Conservation (phyloP, 441 rosid genomes). For the Populus trichocarpa region DNA sequence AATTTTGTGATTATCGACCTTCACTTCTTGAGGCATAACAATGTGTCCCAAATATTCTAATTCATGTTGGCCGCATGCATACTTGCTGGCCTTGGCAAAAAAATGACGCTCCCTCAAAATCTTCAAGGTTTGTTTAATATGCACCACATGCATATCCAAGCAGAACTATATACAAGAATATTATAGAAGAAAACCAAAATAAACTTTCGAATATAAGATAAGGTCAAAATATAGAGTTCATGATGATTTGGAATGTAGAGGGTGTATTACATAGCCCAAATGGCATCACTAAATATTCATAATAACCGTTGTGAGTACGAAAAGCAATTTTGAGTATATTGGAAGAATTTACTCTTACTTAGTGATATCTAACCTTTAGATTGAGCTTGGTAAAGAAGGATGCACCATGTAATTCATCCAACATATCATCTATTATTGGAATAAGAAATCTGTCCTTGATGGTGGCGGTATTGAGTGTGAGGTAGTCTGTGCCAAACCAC, state of each 20-base stretch:
- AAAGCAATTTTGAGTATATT: not conserved
- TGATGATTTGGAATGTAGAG: not conserved
- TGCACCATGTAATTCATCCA: not conserved
- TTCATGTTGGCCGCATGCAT: not conserved
- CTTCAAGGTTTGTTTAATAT: not conserved
- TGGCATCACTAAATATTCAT: not conserved
- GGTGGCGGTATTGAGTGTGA: not conserved
- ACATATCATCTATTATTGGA: not conserved
- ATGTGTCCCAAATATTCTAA: not conserved
- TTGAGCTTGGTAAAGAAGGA: not conserved
- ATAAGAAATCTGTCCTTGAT: not conserved
- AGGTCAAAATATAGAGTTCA: not conserved
- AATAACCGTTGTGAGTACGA: not conserved
- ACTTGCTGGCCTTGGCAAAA: not conserved
- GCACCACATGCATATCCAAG: not conserved
- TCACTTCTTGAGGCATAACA: not conserved
- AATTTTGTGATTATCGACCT: not conserved
- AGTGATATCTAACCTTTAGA: not conserved
- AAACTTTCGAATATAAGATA: not conserved
- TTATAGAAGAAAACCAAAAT: not conserved
- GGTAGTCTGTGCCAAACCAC: not conserved
- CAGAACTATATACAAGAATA: too few species aligned
- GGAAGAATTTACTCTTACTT: not conserved
- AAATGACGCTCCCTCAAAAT: not conserved
- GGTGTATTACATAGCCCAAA: not conserved